phyloP scores from a whole-genome alignment of 257 asterid genomes.

The Galeopsis tetrahit region DNA sequence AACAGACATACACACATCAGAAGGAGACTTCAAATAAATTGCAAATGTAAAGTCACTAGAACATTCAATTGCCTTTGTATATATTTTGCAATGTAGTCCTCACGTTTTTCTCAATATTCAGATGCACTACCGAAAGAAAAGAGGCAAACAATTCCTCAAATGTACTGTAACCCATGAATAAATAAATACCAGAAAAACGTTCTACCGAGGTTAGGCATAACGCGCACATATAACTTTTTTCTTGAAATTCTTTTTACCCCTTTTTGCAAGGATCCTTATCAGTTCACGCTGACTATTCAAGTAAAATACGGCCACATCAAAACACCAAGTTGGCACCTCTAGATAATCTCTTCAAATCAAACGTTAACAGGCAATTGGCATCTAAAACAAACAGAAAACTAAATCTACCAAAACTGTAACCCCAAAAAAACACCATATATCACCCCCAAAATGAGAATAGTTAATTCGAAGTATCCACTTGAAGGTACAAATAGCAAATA shows the following conservation, averaged over 20 bases:
- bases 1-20: conserved; percentile 36
- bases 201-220: neutral
- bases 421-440: conserved; percentile 11
- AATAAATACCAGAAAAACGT: neutral
- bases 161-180: conserved; percentile 1
- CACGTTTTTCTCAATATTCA: conserved; percentile 10
- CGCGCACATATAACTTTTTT: neutral
- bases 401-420: conserved; percentile 7
- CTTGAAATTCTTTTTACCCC: neutral
- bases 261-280: conserved; percentile 1
- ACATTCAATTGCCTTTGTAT: conserved; percentile 1
- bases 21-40: conserved; percentile 14
- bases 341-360: conserved; percentile 4
- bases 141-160: conserved; percentile 20
- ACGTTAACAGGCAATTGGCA: neutral
- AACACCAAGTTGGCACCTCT: neutral
- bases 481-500: neutral
- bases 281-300: neutral
- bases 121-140: conserved; percentile 6
- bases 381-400: neutral
- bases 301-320: conserved; percentile 13
- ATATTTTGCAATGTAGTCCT: neutral
- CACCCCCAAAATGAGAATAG: neutral
- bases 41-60: conserved; percentile 14
- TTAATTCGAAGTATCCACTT: conserved; percentile 20